Conservation (phyloP, 2,329 filamentous ascomycete species). For the Botryotinia narcissicola region DNA sequence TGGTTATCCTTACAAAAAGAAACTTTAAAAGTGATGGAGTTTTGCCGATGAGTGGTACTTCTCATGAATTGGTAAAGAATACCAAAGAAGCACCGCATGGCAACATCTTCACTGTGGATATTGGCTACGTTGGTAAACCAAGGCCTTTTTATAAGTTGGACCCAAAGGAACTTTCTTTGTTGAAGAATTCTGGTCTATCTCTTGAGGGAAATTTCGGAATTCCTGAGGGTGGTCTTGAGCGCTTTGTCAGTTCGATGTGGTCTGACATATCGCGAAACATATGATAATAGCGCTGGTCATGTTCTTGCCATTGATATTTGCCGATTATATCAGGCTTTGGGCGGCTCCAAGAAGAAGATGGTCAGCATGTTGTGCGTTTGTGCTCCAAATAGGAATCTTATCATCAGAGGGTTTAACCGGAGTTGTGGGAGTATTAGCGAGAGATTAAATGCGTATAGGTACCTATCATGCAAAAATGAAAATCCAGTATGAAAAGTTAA, state of each 20-base stretch:
- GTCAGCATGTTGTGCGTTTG: background rate
- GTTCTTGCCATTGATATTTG: background rate
- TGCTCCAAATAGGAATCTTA: background rate
- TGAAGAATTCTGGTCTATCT: background rate
- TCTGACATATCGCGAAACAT: background rate
- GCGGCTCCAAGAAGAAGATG: background rate
- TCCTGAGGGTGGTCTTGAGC: no score
- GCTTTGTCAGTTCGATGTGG: no score
- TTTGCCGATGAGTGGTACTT: background rate
- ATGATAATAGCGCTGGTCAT: background rate
- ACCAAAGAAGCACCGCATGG: background rate
- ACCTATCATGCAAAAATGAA: background rate
- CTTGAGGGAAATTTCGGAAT: background rate
- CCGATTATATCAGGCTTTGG: background rate
- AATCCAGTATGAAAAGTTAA: background rate
- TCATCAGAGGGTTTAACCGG: background rate
- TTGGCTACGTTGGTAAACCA: background rate
- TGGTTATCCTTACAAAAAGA: background rate
- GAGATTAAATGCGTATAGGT: background rate
- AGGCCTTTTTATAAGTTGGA: background rate
- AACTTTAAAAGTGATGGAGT: rapidly evolving
- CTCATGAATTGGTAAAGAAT: background rate
- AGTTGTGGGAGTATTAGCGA: background rate
- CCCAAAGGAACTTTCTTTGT: background rate
- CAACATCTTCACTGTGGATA: background rate